These are phyloP conservation scores for Lactarius evosmus DNA, from an alignment of 768 basidiomycete genomes.

Conservation along the genomic window DNA sequence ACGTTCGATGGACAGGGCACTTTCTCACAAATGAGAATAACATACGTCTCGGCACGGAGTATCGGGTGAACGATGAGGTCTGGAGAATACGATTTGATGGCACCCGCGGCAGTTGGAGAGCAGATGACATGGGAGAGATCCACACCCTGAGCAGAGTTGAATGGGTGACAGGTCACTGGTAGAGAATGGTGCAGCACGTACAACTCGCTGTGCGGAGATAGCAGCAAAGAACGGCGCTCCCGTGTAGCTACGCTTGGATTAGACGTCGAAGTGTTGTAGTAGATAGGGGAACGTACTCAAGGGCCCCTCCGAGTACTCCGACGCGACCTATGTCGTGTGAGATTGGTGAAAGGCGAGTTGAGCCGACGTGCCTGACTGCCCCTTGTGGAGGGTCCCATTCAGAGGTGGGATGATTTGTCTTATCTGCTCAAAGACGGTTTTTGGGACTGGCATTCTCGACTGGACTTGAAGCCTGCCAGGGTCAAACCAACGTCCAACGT, in stretches of 20 bases:
- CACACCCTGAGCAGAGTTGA: constrained; percentile 55
- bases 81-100: constrained; percentile 96
- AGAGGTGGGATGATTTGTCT: constrained; percentile 87
- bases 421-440: constrained; percentile 62
- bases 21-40: constrained; percentile 15
- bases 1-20: constrained; percentile 3
- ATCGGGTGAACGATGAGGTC: constrained; percentile 98
- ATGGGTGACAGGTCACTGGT: constrained; percentile 5
- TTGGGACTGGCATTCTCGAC: constrained; percentile 55
- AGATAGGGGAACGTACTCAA: constrained; percentile 62
- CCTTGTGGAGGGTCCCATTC: constrained; percentile 86
- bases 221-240: constrained; percentile 97
- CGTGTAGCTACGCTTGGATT: constrained; percentile 63
- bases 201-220: constrained; percentile 84
- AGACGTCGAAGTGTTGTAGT: not conserved
- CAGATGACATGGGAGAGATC: constrained; percentile 98
- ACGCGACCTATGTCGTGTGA: constrained; percentile 60
- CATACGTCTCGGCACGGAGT: constrained; percentile 64
- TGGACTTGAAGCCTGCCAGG: not conserved
- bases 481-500: not conserved
- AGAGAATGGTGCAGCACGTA: constrained; percentile 36
- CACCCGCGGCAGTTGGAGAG: constrained; percentile 83
- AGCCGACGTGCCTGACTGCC: constrained; percentile 71
- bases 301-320: constrained; percentile 89
- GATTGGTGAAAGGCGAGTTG: not conserved